phyloP scores from a whole-genome alignment of 495 filamentous ascomycete species.

The Penicillium coprophilum region DNA sequence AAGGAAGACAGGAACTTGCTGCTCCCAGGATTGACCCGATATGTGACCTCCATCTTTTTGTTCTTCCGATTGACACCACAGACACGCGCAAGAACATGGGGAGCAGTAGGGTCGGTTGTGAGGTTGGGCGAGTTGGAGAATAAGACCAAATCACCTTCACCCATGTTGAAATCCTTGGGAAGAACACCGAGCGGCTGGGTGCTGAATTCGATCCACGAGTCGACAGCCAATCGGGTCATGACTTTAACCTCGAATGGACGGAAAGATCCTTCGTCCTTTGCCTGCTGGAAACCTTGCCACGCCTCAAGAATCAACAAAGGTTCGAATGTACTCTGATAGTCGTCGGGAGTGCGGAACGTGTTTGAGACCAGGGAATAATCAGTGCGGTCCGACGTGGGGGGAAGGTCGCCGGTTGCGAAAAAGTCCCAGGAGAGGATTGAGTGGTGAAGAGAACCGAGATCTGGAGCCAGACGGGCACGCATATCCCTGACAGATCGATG shows the following conservation, averaged over 20 bases:
- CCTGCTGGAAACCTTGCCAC: conserved; percentile 89
- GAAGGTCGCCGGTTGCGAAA: conserved; percentile 81
- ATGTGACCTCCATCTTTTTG: conserved; percentile 76
- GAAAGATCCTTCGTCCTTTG: conserved; percentile 78
- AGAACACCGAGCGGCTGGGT: conserved; percentile 68
- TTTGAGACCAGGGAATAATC: conserved; percentile 74
- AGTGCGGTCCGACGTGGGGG: conserved; percentile 65
- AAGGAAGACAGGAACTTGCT: conserved; percentile 54
- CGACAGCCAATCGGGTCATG: conserved; percentile 80
- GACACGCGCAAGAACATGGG: conserved; percentile 85
- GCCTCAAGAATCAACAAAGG: conserved; percentile 90
- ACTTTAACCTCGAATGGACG: conserved; percentile 82
- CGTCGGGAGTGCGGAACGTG: conserved; percentile 67
- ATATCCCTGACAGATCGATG: conserved; percentile 83
- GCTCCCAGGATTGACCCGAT: conserved; percentile 64
- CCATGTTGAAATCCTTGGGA: conserved; percentile 67
- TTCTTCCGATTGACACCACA: conserved; percentile 76
- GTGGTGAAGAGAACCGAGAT: conserved; percentile 81
- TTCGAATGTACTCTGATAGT: conserved; percentile 87
- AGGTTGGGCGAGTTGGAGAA: conserved; percentile 72
- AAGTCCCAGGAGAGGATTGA: conserved; percentile 90
- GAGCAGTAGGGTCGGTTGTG: conserved; percentile 56
- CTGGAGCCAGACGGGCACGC: conserved; percentile 86
- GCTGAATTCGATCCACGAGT: conserved; percentile 89
- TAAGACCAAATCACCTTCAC: conserved; percentile 86